Base-by-base conservation (phyloP, 352 stramenopile species). In the Phytophthora cactorum region DNA sequence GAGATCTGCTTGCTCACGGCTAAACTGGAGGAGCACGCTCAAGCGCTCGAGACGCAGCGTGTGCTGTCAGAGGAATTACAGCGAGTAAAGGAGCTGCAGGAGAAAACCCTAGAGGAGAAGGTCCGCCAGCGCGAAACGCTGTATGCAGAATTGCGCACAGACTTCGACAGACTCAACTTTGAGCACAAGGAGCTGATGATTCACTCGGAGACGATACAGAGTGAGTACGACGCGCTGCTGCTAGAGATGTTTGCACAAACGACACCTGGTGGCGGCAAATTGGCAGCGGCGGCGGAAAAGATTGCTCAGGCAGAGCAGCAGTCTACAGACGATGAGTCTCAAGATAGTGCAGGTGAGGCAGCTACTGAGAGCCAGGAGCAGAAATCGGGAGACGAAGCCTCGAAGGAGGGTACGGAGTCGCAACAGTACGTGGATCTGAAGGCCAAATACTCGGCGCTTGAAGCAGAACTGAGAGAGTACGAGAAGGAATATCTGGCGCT, bases 171-270 rank as follows among this genome's bases (percentile, higher is more conserved):
- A 27, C 74, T 95, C n/a, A 88, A 79, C 47, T 94, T 92, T 51
- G 85, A 96, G 55, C 82, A 93, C 67, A 84, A 95, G 68, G 87
- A 95, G 63, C 76, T 95, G 29, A 63, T 79, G 11, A 93, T 92
- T 52, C 87, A 95, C 57, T 78, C 84, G 1, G 85, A 95, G 44
- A 92, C 87, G 36, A 67, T 95, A 28, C 85, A 92, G 46, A 80
- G 81, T 38, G 86, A 93, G 50, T 92, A 90, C 53, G 70, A 89
- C 27, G 71, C 77, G 15, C 55, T 92, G 29, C 32, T 92, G 28
- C 77, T 86, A 47, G 86, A 92, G 1, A 67, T 91, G 41, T 68
- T 80, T n/a, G 54, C 73, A 41, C 66, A 78, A 36, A 47, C 61
- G 14, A 46, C 74, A 10, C 28, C 62, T 14, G 75, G 66, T 41